phyloP scores from a whole-genome alignment of 495 filamentous ascomycete genomes.

The Aspergillus sclerotioniger region DNA sequence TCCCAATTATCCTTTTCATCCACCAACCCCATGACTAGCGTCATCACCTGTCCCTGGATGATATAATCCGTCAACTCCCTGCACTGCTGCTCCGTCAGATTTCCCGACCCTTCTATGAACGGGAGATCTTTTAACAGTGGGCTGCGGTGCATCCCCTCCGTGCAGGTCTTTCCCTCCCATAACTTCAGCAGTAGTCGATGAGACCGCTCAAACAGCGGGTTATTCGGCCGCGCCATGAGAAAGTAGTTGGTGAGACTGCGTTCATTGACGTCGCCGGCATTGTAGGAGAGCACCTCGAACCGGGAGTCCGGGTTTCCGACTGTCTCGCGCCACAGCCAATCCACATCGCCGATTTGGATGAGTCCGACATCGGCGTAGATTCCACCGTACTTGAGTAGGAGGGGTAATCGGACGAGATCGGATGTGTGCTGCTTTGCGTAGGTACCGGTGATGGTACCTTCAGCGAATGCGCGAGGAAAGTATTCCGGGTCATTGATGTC shows the following conservation, averaged over 20 bases:
- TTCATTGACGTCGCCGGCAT: slow-evolving; percentile 30
- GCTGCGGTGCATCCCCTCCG: slow-evolving; percentile 50
- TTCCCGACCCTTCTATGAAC: slow-evolving; percentile 30
- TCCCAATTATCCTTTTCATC: slow-evolving; percentile 52
- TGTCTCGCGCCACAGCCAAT: slow-evolving; percentile 48
- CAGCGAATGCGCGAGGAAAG: slow-evolving; percentile 49
- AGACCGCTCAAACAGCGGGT: slow-evolving; percentile 48
- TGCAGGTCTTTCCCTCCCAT: slow-evolving; percentile 51
- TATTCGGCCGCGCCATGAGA: slow-evolving; percentile 37
- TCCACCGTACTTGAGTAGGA: slow-evolving; percentile 54
- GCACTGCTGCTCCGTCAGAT: slow-evolving; percentile 25
- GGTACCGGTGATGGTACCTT: slow-evolving; percentile 44
- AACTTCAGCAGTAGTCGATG: slow-evolving; percentile 49
- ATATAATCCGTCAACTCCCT: slow-evolving; percentile 52
- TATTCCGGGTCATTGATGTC: slow-evolving; percentile 36
- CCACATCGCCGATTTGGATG: slow-evolving; percentile 55
- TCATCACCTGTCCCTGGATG: slow-evolving; percentile 50
- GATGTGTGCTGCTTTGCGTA: slow-evolving; percentile 53
- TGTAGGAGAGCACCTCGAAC: slow-evolving; percentile 49
- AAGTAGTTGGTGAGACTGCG: slow-evolving; percentile 50
- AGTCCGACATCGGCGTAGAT: slow-evolving; percentile 56
- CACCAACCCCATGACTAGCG: slow-evolving; percentile 49
- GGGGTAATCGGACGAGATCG: slow-evolving; percentile 55
- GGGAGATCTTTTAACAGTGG: slow-evolving; percentile 44
- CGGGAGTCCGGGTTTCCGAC: slow-evolving; percentile 44